Evolutionary conservation across 345 rosid genomes (phyloP), one percentile per base, ranked within the genome.

Genomic region (Citrus reticulata): DNA sequence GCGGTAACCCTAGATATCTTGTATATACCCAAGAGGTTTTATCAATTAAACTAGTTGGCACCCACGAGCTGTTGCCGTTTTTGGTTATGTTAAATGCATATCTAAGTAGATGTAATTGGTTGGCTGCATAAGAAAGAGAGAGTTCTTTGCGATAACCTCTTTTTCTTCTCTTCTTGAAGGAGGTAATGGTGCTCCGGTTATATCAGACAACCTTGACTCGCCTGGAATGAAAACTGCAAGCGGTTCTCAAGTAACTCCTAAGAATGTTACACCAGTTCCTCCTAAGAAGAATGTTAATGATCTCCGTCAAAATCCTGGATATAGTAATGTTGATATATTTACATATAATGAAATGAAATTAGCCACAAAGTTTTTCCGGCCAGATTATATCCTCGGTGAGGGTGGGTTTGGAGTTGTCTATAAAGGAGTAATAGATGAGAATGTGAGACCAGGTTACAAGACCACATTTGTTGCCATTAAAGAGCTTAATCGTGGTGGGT

Each of bases 351-450:
- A 96, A 85, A 94, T 88, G 93, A 90, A 84, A 78, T 66, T 92
- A 82, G 98, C 95, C n/a, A 93, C 99, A 5, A 91, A 91, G 83
- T 87, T 83, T 76, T 96, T 96, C 79, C 86, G 94, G 58, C 95
- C 98, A 1, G 97, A 94, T 86, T 89, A 81, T 74, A 92, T 96
- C 30, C 92, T 96, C 1, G 99, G 99, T 0, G 98, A 94, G 60
- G 99, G 99, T 64, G 99, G 99, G 19, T 96, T 96, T 61, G 99
- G 99, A 29, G 90, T 91, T 54, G 99, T 96, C 58, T 93, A 94
- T 61, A 94, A 91, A 84, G 98, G 98, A 69, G 86, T 92, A 67
- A 79, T 96, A 46, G 98, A 96, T 80, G 91, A 86, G 62, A 86
- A 59, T 54, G 87, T 93, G 57, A 89, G 95, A 82, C 78, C 80